phyloP scores from a whole-genome alignment of 768 basidiomycete species.

The Mycena vulgaris region DNA sequence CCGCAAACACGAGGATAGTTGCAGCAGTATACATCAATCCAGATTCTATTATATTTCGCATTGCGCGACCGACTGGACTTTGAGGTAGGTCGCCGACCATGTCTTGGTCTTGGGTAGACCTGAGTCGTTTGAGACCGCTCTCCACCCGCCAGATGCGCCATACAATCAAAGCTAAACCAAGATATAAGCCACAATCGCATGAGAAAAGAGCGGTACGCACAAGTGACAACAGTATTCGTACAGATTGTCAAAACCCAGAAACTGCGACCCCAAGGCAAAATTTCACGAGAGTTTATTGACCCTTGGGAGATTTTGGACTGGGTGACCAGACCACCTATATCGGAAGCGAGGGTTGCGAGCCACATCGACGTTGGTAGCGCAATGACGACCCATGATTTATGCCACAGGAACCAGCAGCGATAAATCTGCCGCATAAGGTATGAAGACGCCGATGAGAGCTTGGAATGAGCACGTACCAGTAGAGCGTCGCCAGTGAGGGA shows the following conservation, averaged over 20 bases:
- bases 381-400: neutral
- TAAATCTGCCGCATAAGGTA: conserved; percentile 7
- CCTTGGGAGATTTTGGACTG: neutral
- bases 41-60: conserved; percentile 26
- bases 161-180: conserved; percentile 14
- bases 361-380: conserved; percentile 2
- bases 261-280: neutral
- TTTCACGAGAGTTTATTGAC: neutral
- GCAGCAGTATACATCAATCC: conserved; percentile 19
- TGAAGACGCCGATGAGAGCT: neutral
- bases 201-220: neutral
- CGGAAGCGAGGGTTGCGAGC: conserved; percentile 2
- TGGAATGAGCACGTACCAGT: conserved; percentile 1
- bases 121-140: neutral
- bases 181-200: neutral
- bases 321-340: neutral
- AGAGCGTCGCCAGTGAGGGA: conserved; percentile 21
- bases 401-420: conserved; percentile 25
- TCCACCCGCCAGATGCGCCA: conserved; percentile 19
- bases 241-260: conserved; percentile 19
- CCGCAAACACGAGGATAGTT: conserved; percentile 14
- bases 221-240: conserved; percentile 14
- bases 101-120: neutral
- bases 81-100: neutral
- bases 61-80: neutral